Base-by-base conservation (phyloP, 495 filamentous ascomycete species). In the Talaromyces stipitatus region DNA sequence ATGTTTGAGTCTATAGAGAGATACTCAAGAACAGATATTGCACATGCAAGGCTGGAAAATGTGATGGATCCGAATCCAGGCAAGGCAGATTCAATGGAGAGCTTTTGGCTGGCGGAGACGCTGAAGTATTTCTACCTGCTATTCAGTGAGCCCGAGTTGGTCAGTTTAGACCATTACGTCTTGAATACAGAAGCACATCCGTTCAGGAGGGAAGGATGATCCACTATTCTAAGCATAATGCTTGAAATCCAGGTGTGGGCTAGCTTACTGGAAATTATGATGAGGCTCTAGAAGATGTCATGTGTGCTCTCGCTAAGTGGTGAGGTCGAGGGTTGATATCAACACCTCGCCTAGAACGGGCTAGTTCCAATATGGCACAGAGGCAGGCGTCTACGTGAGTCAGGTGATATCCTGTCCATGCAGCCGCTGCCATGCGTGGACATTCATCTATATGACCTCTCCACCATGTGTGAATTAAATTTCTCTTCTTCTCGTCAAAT, bases 141-240 rank as follows among this genome's bases (percentile, higher is more conserved):
- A 4, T 87, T 87, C 59, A 77, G 73, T 18, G 75, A 83, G 16
- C 82, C 82, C 8, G 77, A 80, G 11, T 61, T 83, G 8, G 71
- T 90, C 11, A 85, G 79, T 62, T 64, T 90, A 62, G 87, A 91
- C 68, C 77, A 90, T 18, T 90, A 77, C 75, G 86, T 90, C 18
- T 78, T 90, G 64, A 81, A 78, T 58, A 78, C 78, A 5, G 78
- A 75, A 57, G 78, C 74, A 24, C 78, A 81, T 64, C 78, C 78
- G 3, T 65, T 76, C 28, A 24, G 43, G 55, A 50, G 55, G 12
- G 27, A 26, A 54, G 52, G 32, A 7, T 45, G 32, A 33, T 58
- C 30, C 3, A 27, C 4, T 12, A 26, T 38, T 57, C 5, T 4
- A 76, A 67, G 70, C 72, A 65, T 70, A n/a, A n/a, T n/a, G n/a